Evolutionary conservation across 179 eudicot genomes (phyloP), one percentile per base, ranked within the genome.

Genomic region (Drosera spatulata): DNA sequence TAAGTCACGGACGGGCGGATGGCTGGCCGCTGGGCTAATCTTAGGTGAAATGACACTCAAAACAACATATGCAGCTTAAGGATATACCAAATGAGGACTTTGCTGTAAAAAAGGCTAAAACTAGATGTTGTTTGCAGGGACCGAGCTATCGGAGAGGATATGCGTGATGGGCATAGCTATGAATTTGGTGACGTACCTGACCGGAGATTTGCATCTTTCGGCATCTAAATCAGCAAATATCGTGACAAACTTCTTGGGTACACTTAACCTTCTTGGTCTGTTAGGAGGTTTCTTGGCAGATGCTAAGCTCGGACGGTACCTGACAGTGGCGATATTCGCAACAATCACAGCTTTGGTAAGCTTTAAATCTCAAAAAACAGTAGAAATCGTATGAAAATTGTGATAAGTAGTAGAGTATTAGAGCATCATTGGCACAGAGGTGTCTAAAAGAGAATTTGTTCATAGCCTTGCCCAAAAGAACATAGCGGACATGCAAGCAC

Each of bases 1-100:
- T 64, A 87, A 70, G 50, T 79, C 94, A 1, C 72, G 72, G 49
- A 85, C 90, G 2, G 96, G 96, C 9, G 85, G 96, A 62, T 90
- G 97, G 97, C 90, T 87, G 5, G 97, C 83, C 7, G 90, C 97
- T 22, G 97, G 96, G 50, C 90, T 90, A 67, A 83, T 87, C 67
- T 71, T 90, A 87, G 97, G 97, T 87, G 14, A 22, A 38, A 5
- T 6, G 38, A 55, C 4, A 12, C 6, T 55, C 38, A 41, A 51
- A 11, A 55, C 12, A 39, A 55, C 4, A 55, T 13, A 22, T 15
- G 37, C 3, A 7, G 10, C 22, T 69, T 54, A 37, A 87, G 97
- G 96, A 42, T 82, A 86, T 8, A 96, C 87, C 33, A 22, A 22
- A 22, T 22, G 33, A 22, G 33, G 33, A 22, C 33, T 22, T 22